phyloP scores from a whole-genome alignment of 805 yeast species.

The Starmerella stigmatis region DNA sequence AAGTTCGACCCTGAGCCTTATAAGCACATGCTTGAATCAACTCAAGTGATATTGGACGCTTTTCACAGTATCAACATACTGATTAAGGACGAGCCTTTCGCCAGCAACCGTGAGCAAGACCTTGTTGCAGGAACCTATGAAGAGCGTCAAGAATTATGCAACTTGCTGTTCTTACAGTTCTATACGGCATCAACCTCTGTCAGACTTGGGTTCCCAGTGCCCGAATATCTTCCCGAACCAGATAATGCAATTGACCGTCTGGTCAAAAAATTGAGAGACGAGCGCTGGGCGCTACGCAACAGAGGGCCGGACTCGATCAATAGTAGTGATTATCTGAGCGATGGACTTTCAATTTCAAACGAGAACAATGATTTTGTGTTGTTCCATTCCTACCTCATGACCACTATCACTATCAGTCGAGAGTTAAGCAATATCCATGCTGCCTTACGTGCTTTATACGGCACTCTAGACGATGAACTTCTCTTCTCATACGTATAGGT shows the following conservation, averaged over 20 bases:
- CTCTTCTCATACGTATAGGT: conserved; percentile 33
- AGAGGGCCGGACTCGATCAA: conserved; percentile 27
- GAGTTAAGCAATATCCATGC: conserved; percentile 52
- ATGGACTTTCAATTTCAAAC: conserved; percentile 1
- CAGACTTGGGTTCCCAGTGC: conserved; percentile 65
- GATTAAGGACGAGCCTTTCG: conserved; percentile 49
- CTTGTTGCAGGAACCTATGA: conserved; percentile 40
- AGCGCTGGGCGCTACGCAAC: conserved; percentile 29
- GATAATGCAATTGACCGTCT: conserved; percentile 63
- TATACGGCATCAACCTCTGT: conserved; percentile 57
- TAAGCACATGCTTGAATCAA: conserved; percentile 40
- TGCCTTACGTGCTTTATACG: conserved; percentile 49
- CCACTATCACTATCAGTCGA: conserved; percentile 53
- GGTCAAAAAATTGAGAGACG: conserved; percentile 51
- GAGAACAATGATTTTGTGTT: conserved; percentile 66
- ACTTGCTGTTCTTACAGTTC: conserved; percentile 61
- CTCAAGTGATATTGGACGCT: conserved; percentile 60
- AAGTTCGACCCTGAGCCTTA: conserved; percentile 50
- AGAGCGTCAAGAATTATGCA: conserved; percentile 61
- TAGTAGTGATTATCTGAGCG: not conserved
- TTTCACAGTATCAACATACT: conserved; percentile 63
- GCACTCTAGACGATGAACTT: conserved; percentile 51
- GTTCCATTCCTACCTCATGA: conserved; percentile 63
- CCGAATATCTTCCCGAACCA: conserved; percentile 65
- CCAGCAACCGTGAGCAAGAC: conserved; percentile 43